These are phyloP conservation scores for Cyberlindnera bimundalis DNA, from an alignment of 805 yeast species.

Conservation along the genomic window DNA sequence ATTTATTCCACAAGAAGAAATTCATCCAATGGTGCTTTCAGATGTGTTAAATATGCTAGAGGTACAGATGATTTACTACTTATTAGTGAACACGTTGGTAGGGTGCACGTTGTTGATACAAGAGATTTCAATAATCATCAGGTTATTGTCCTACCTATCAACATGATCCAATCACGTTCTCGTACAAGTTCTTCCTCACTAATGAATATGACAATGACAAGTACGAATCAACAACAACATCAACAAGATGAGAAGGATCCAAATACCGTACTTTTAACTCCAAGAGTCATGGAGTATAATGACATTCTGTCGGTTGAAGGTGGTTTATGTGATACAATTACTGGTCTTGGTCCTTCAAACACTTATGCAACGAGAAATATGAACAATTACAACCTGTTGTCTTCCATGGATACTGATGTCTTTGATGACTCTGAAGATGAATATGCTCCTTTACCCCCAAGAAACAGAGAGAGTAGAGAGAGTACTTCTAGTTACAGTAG, in stretches of 20 bases:
- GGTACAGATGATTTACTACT: conserved; percentile 74
- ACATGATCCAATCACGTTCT: conserved; percentile 12
- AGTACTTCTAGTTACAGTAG: conserved; percentile 7
- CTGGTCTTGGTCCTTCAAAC: conserved; percentile 1
- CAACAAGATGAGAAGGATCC: conserved; percentile 2
- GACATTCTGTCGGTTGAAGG: conserved; percentile 25
- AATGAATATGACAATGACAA: conserved; percentile 1
- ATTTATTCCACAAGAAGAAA: conserved; percentile 59
- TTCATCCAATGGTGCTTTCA: conserved; percentile 58
- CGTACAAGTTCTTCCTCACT: conserved; percentile 12
- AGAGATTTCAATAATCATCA: conserved; percentile 72
- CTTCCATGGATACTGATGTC: conserved; percentile 14
- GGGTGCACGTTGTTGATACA: conserved; percentile 81
- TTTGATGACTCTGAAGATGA: conserved; percentile 22
- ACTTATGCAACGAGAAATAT: conserved; percentile 21
- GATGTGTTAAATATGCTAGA: conserved; percentile 57
- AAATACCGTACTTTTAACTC: conserved; percentile 10
- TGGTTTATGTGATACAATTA: background rate
- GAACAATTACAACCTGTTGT: conserved; percentile 25
- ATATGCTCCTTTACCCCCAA: conserved; percentile 7
- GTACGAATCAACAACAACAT: background rate
- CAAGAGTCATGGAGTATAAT: conserved; percentile 25
- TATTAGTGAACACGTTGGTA: conserved; percentile 79
- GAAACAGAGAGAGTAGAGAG: conserved; percentile 15
- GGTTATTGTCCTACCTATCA: conserved; percentile 62